Conservation (phyloP, 805 yeast species). For the Yamadazyma ubonensis region DNA sequence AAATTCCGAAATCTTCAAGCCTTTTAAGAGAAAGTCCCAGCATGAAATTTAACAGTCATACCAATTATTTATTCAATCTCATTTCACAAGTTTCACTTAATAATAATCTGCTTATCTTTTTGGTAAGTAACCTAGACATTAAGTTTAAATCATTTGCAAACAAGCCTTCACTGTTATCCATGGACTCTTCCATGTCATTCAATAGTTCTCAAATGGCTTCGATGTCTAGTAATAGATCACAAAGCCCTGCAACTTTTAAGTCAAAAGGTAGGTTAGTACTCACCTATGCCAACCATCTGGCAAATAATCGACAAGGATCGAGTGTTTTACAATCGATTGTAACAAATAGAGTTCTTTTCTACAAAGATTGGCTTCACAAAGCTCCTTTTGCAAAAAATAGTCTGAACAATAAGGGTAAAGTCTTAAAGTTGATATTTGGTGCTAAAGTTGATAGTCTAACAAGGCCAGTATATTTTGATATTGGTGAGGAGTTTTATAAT, state of each 20-base stretch:
- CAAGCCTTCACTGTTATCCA: background rate
- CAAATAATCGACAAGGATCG: background rate
- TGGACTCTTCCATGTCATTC: background rate
- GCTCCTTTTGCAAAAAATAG: slow-evolving; percentile 1
- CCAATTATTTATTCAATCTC: slow-evolving; percentile 24
- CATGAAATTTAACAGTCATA: slow-evolving; percentile 30
- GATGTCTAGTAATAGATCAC: too few species aligned
- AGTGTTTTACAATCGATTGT: slow-evolving; percentile 20
- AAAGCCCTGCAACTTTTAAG: background rate
- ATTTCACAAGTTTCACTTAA: slow-evolving; percentile 23
- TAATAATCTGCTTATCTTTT: slow-evolving; percentile 25
- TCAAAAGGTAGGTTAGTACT: slow-evolving; percentile 12
- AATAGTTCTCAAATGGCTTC: slow-evolving; percentile 2
- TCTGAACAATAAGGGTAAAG: background rate
- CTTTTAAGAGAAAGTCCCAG: slow-evolving; percentile 30
- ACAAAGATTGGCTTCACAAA: slow-evolving; percentile 35
- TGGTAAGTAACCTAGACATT: slow-evolving; percentile 33
- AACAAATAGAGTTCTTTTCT: slow-evolving; percentile 28
- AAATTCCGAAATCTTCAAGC: slow-evolving; percentile 29
- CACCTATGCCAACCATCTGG: slow-evolving; percentile 8
- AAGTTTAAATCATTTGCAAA: slow-evolving; percentile 18
- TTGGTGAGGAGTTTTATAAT: background rate
- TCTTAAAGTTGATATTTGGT: slow-evolving; percentile 8
- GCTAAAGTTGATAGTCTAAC: slow-evolving; percentile 2
- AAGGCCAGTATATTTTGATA: slow-evolving; percentile 5